These are phyloP conservation scores for Akebia trifoliata DNA, from an alignment of 164 flowering plant genomes.

Conservation along the genomic window DNA sequence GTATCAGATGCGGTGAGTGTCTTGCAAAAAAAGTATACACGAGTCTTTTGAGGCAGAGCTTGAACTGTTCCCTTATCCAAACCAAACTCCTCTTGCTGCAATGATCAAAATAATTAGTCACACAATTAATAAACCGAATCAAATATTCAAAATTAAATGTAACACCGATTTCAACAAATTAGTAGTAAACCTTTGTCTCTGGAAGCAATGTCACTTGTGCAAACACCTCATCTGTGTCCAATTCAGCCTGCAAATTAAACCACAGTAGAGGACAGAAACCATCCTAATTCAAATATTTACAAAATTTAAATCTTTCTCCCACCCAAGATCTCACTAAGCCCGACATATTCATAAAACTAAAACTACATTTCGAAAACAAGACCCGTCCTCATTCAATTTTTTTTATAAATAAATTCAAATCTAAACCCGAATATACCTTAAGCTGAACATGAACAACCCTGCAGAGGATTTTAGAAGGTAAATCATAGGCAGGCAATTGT, in stretches of 20 bases:
- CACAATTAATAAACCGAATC: too few relatives aligned
- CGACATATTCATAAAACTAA: too few relatives aligned
- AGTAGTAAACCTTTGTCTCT: constrained; percentile 26
- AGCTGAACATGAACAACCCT: constrained; percentile 41
- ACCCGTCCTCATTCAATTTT: too few relatives aligned
- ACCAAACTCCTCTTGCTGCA: constrained; percentile 28
- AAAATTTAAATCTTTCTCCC: not conserved
- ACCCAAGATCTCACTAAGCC: not conserved
- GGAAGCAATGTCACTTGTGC: constrained; percentile 64
- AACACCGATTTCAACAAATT: not conserved
- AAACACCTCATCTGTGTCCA: constrained; percentile 58
- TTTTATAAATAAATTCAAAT: too few relatives aligned
- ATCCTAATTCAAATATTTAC: not conserved
- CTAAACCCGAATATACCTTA: constrained; percentile 28
- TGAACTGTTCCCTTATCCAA: constrained; percentile 7
- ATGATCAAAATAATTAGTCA: not conserved
- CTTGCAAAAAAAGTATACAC: constrained; percentile 31
- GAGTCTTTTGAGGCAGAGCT: constrained; percentile 10
- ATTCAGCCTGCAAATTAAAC: constrained; percentile 46
- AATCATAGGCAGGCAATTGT: constrained; percentile 38
- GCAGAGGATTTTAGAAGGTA: constrained; percentile 54
- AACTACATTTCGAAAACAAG: too few relatives aligned
- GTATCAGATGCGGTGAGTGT: constrained; percentile 59
- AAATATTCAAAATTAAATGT: too few relatives aligned
- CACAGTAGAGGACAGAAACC: not conserved